These are phyloP conservation scores for Solanum chiquidenum DNA, from an alignment of 257 asterid genomes.

Conservation along the genomic window DNA sequence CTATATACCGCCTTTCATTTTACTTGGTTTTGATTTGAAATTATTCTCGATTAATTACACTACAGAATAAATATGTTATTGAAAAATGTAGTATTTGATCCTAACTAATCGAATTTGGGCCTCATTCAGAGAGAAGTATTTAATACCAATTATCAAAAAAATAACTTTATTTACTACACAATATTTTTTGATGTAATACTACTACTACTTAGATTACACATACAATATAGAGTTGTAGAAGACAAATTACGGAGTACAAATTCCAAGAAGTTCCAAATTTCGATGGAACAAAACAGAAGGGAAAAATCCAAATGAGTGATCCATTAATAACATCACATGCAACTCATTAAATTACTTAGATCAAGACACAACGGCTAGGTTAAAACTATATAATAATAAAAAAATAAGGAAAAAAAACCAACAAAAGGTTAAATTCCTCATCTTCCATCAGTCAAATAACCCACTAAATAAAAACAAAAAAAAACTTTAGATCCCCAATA, in stretches of 20 bases:
- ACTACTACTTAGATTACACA: neutral
- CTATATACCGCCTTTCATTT: neutral
- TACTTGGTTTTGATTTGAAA: no score
- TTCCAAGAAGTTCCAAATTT: neutral
- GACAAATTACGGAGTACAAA: neutral
- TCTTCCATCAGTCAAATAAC: constrained; percentile 8
- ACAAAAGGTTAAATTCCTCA: constrained; percentile 1
- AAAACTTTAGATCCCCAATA: constrained; percentile 11
- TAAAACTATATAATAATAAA: neutral
- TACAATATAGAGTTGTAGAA: neutral
- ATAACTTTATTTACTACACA: no score
- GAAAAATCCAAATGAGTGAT: constrained; percentile 17
- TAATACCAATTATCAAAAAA: fast-evolving
- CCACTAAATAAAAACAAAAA: neutral
- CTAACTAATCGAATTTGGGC: fast-evolving
- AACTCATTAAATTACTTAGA: neutral
- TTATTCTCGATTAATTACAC: no score
- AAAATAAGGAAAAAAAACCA: neutral
- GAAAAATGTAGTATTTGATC: fast-evolving
- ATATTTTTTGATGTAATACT: fast-evolving
- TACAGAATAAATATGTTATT: no score
- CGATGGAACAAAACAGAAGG: neutral
- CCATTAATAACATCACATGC: constrained; percentile 20
- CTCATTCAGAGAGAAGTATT: fast-evolving
- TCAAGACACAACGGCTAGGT: constrained; percentile 2